phyloP scores from a whole-genome alignment of 2,329 filamentous ascomycete species.

The Aspergillus glaucus region DNA sequence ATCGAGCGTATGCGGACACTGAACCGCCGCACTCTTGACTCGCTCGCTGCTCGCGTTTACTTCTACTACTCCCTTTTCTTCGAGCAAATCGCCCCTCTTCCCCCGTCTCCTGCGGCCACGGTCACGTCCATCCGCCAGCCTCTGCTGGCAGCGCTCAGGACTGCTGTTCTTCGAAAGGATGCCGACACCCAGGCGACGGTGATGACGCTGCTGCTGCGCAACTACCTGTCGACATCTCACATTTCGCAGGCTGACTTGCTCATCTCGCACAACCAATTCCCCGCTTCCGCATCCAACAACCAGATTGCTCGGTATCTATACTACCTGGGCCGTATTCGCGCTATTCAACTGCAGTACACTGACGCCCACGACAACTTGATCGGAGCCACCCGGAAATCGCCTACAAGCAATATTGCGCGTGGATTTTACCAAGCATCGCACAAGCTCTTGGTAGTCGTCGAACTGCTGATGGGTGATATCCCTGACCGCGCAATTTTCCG shows the following conservation, averaged over 20 bases:
- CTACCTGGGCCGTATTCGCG: conserved; percentile 92
- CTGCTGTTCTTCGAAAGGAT: conserved; percentile 94
- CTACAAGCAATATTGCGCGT: conserved; percentile 77
- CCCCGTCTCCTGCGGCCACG: conserved; percentile 81
- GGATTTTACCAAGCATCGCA: conserved; percentile 95
- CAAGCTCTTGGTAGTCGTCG: conserved; percentile 93
- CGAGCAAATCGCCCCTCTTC: conserved; percentile 80
- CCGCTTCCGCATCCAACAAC: conserved; percentile 89
- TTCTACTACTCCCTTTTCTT: conserved; percentile 97
- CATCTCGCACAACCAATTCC: conserved; percentile 93
- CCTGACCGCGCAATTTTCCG: conserved; percentile 93
- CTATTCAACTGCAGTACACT: conserved; percentile 93
- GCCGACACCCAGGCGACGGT: conserved; percentile 95
- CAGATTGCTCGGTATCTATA: conserved; percentile 96
- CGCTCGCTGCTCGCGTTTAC: conserved; percentile 89
- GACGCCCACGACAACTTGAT: conserved; percentile 93
- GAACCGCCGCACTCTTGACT: conserved; percentile 91
- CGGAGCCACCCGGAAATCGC: conserved; percentile 89
- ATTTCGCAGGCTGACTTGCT: conserved; percentile 95
- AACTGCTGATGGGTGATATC: conserved; percentile 97
- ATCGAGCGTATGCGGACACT: conserved; percentile 78
- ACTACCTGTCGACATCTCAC: conserved; percentile 92
- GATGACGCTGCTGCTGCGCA: conserved; percentile 88
- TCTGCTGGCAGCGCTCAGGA: conserved; percentile 81
- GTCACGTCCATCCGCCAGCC: conserved; percentile 80